phyloP scores from a whole-genome alignment of 2,329 filamentous ascomycete species.

The Reticulascus tulasneorum region DNA sequence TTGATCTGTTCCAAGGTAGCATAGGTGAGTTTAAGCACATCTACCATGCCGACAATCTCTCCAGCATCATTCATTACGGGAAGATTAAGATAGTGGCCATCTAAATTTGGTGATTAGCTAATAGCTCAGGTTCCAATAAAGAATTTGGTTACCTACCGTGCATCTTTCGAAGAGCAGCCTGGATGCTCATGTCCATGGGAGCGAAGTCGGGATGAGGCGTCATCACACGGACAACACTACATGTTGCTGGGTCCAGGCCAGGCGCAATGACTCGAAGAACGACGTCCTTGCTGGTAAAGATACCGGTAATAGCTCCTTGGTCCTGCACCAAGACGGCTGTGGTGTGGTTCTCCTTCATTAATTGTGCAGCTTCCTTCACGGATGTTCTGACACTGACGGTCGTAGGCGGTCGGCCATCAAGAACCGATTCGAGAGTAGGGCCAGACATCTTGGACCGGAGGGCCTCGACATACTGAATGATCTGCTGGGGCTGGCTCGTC shows the following conservation, averaged over 20 bases:
- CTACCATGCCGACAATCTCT: constrained; percentile 99
- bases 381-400: constrained; percentile 95
- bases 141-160: constrained; percentile 63
- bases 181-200: constrained; percentile 98
- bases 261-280: constrained; percentile 97
- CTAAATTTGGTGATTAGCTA: constrained; percentile 42
- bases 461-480: constrained; percentile 98
- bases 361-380: constrained; percentile 87
- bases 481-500: constrained; percentile 93
- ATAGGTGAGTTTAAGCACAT: constrained; percentile 96
- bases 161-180: constrained; percentile 97
- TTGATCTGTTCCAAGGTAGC: constrained; percentile 97
- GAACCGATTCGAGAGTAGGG: constrained; percentile 88
- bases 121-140: background rate
- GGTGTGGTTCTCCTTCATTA: constrained; percentile 99
- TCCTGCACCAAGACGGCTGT: constrained; percentile 95
- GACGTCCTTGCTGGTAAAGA: constrained; percentile 99
- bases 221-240: constrained; percentile 98
- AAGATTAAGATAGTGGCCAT: constrained; percentile 96
- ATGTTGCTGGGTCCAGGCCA: constrained; percentile 87
- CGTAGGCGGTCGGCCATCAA: constrained; percentile 86
- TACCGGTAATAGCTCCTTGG: constrained; percentile 94
- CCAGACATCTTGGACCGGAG: constrained; percentile 96
- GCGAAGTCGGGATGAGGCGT: constrained; percentile 98
- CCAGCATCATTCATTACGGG: constrained; percentile 97